Base-by-base conservation (phyloP, 1,284 basidiomycete genomes). In the Sanghuangporus sanghuang region DNA sequence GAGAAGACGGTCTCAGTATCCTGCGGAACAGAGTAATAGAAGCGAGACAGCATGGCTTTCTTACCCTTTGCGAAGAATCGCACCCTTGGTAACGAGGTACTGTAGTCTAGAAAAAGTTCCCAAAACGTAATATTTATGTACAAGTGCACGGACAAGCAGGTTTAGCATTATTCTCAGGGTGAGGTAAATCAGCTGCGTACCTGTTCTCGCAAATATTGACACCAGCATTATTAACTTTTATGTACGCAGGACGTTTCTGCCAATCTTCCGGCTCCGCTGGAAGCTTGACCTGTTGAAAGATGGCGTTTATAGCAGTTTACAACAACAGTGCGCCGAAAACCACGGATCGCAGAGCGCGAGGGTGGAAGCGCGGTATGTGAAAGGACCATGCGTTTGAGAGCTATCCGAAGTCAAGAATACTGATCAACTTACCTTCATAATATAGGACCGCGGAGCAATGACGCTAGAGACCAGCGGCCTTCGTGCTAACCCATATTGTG, bases 21-120 rank as follows among this genome's bases (percentile, higher is more conserved):
- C 56, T 54, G 55, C 60, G 48, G 52, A 38, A 12, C 61, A 59
- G 52, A 21, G 32, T 64, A 53, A 36, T 58, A 50, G 35, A 49
- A 61, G 64, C 64, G 70, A 61, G 64, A 16, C 57, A 57, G 35
- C 46, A n/a, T 18, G 36, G 5, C 48, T 49, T 49, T 68, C 77
- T 69, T 73, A 89, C 83, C 91, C 92, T 76, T 92, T 93, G 62
- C 90, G 82, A 68, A 93, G 73, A 69, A 93, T 91, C 27, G 90
- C 90, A 63, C 91, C 90, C 75, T 92, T 92, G 66, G 84, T 84
- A 57, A 93, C 89, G 57, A 93, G 79, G 73, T 92, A 93, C 71
- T 92, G 90, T 66, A 93, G 75, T 68, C 90, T 92, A 61, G 27
- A 32, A 16, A 21, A 38, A 36, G 53, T 62, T 48, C 61, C 54